Percentiles rank a stretch among this genome's conserved stretches.
Evolutionary conservation across 345 rosid genomes (phyloP).

Genomic region (Jatropha curcas): DNA sequence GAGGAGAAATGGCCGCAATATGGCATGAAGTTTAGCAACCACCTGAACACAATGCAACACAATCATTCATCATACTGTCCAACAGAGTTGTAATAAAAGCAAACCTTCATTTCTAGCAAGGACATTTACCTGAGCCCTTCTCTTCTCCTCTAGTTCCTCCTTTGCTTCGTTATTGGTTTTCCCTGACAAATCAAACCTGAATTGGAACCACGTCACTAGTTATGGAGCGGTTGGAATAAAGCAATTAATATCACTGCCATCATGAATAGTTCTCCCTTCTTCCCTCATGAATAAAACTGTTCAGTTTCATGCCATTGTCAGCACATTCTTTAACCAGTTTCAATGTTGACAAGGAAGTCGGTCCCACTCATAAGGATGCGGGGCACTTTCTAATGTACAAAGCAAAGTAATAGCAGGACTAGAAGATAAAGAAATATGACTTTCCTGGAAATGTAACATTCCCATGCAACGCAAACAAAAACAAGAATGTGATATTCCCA

Average conservation of each 20-base stretch:
- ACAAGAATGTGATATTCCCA: not conserved
- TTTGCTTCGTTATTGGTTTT: constrained; percentile 47
- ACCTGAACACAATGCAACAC: constrained; percentile 50
- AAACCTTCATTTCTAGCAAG: constrained; percentile 5
- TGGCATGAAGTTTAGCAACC: constrained; percentile 88
- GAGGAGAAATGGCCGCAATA: constrained; percentile 92
- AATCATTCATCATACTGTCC: constrained; percentile 7
- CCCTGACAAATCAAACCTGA: constrained; percentile 91
- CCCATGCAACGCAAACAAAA: not conserved
- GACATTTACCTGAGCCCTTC: constrained; percentile 64
- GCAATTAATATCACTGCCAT: not conserved
- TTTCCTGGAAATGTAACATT: not conserved
- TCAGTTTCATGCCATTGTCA: not conserved
- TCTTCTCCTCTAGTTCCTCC: constrained; percentile 81
- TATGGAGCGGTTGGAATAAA: not conserved
- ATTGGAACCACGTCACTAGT: constrained; percentile 12
- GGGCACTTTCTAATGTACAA: not conserved
- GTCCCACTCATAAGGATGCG: not conserved
- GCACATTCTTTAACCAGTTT: not conserved
- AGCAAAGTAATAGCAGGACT: not conserved
- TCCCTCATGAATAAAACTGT: not conserved
- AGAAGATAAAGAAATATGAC: not conserved
- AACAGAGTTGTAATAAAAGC: constrained; percentile 11
- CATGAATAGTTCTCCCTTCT: not conserved
- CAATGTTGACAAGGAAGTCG: not conserved